These are phyloP conservation scores for Fragilariopsis cylindrus DNA, from an alignment of 108 stramenopile species.

Conservation along the genomic window DNA sequence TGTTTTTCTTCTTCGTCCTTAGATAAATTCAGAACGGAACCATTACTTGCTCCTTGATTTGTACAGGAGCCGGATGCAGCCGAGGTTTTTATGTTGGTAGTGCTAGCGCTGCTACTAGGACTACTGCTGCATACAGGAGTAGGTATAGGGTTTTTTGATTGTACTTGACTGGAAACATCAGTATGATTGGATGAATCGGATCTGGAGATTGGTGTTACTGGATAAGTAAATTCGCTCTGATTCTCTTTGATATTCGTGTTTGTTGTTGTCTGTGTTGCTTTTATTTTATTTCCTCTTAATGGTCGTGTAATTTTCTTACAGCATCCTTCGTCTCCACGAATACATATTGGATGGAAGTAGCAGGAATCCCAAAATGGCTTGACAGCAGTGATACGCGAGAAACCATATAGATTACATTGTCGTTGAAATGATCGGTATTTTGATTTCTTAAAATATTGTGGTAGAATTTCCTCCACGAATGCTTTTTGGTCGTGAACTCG, in stretches of 20 bases:
- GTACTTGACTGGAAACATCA: not conserved
- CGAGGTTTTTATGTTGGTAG: too few species aligned
- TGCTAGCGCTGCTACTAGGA: too few species aligned
- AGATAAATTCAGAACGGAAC: too few species aligned
- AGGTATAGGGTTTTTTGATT: not conserved
- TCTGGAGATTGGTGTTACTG: too few species aligned
- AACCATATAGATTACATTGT: conserved; percentile 27
- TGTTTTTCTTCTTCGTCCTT: conserved; percentile 3
- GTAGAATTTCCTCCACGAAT: conserved; percentile 28
- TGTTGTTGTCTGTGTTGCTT: not conserved
- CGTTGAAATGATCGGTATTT: conserved; percentile 27
- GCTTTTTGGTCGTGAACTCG: conserved; percentile 14
- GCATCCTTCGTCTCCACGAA: not conserved
- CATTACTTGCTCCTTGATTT: too few species aligned
- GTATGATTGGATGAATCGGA: not conserved
- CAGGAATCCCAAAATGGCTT: conserved; percentile 5
- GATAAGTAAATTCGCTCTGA: too few species aligned
- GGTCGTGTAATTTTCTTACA: not conserved
- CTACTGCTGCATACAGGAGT: too few species aligned
- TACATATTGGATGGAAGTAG: not conserved
- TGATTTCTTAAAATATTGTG: conserved; percentile 33
- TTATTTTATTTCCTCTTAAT: not conserved
- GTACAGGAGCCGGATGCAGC: too few species aligned
- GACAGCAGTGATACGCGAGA: not conserved
- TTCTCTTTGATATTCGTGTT: not conserved